Evolutionary conservation across 495 filamentous ascomycete genomes (phyloP), one percentile per base, ranked within the genome.

Genomic region (Daldinia caldariorum): DNA sequence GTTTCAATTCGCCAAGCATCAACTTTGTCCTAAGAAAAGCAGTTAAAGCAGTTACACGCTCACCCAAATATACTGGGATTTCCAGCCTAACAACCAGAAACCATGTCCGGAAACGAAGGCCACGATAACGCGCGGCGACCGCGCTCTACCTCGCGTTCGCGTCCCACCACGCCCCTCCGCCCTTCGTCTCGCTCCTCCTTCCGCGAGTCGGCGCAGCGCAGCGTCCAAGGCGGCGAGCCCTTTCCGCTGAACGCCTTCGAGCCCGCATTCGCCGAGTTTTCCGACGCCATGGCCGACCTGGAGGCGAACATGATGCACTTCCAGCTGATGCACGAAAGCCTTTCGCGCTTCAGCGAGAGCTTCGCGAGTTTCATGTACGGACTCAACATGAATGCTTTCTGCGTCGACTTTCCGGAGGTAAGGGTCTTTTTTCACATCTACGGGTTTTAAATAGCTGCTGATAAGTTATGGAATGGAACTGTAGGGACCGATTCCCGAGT

Each of bases 321-420:
- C 66, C 94, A 97, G 80, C 80, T 97, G 61, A 96, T 99, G 92
- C 94, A 99, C 77, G 94, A 99, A 82, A 97, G 92, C 71, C 75
- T 99, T 78, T 89, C 93, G 43, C 87, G 95, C 8, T 99, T 99
- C 79, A 94, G 91, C 77, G 95, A 99, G 85, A 95, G 89, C 79
- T 99, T 99, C 77, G 94, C 94, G 0, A 92, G 89, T 75, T 98
- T 99, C 71, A 76, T 99, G 58, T 98, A 98, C 67, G 95, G 95
- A 3, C 76, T 99, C 78, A 97, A 98, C 72, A 96, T 99, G 92
- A 98, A 97, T 79, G 95, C 96, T 4, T 99, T 97, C 76, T 99
- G 95, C 78, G 94, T 98, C 39, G 95, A 98, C 80, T 98, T 98
- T 77, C 92, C 93, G 0, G 96, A 99, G 88, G 94, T 94, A 39